Evolutionary conservation across 495 filamentous ascomycete genomes (phyloP), one percentile per base, ranked within the genome.

Genomic region (Xanthoparmelia taractica): DNA sequence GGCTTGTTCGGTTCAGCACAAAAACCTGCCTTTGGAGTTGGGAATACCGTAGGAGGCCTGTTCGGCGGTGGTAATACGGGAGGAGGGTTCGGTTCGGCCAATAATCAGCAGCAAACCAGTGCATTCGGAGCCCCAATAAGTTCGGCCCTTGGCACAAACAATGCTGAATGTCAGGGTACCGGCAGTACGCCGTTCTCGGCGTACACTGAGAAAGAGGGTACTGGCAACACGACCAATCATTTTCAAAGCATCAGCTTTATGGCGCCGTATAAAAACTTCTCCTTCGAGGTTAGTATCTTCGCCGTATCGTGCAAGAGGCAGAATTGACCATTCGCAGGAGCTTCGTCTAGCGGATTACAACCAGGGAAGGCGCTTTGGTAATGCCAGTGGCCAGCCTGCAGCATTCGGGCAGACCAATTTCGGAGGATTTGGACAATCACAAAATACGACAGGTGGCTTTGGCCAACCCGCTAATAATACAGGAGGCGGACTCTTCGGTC

Each of bases 191-290:
- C 87, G 10, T 98, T 96, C 75, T 77, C 80, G 54, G 76, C 91
- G 1, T 82, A 81, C 45, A 78, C 79, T n/a, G 94, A 98, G 75
- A 97, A 96, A 71, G 95, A 98, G 67, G 73, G 73, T 61, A 72
- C 64, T 29, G 60, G 76, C 8, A 82, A 71, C 38, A 77, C 79
- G 50, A 87, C 79, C 59, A 90, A 88, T 70, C 81, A 88, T 31
- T 98, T 85, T 71, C 93, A 97, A 72, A 96, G 87, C 67, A 88
- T 98, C 65, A 83, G 84, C 18, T 95, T 96, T 67, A 87, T 88
- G 80, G 85, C 85, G 55, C 84, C 90, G 0, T 97, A 96, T 75
- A 84, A 83, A 71, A 92, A 91, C 65, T 96, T 84, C 74, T 96
- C 91, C 7, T 84, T 89, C 41, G 94, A 98, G 70, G 77, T 75